Percentiles rank a stretch among this genome's conserved stretches.
Conservation (phyloP, 1,284 basidiomycete genomes). For the Ganoderma lingzhi region DNA sequence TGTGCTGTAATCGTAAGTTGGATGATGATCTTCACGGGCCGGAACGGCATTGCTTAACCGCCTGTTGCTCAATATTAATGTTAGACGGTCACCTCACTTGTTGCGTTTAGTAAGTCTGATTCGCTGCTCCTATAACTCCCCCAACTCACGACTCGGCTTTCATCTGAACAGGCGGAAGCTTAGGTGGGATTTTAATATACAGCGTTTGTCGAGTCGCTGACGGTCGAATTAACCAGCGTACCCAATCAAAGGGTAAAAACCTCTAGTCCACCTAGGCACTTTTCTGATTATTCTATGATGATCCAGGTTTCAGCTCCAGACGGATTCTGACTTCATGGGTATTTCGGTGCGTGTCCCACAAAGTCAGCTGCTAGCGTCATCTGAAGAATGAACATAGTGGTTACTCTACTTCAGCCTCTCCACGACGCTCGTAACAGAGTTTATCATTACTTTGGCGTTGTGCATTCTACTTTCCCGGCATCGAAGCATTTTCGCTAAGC, state of each 20-base stretch:
- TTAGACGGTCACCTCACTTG: not conserved
- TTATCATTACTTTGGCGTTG: constrained; percentile 9
- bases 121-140: not conserved
- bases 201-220: not conserved
- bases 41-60: not conserved
- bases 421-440: constrained; percentile 6
- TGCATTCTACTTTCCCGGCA: constrained; percentile 8
- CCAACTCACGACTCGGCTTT: not conserved
- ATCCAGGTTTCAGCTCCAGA: not conserved
- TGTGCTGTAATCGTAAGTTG: constrained; percentile 1
- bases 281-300: not conserved
- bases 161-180: not conserved
- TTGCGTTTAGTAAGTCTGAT: constrained; percentile 1
- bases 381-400: constrained; percentile 9
- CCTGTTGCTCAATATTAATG: no score
- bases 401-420: constrained; percentile 15
- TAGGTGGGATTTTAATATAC: not conserved
- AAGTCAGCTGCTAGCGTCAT: not conserved
- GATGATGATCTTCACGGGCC: not conserved
- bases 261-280: not conserved
- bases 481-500: constrained; percentile 1
- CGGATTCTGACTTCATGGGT: not conserved
- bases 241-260: constrained; percentile 2
- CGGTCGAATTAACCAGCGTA: not conserved
- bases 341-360: not conserved